A percentile compares a stretch with the other conserved stretches of the same genome.
These are phyloP conservation scores for Nakazawaea pomicola DNA, from an alignment of 805 yeast genomes.

Conservation along the genomic window DNA sequence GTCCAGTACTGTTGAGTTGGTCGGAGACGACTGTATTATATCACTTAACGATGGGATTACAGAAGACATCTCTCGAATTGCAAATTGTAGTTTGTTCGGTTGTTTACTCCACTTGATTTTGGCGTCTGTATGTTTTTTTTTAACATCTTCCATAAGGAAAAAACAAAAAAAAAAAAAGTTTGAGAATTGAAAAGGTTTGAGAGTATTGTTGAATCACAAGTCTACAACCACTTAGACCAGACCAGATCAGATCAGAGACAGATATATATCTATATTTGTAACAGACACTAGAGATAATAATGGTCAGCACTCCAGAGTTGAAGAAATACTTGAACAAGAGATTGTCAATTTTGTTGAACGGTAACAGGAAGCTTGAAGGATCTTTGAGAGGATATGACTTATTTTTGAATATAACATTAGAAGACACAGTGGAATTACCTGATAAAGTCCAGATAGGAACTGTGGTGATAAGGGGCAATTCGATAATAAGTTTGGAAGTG, in stretches of 20 bases:
- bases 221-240: no score
- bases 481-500: slow-evolving; percentile 47
- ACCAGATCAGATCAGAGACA: no score
- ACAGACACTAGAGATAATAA: slow-evolving; percentile 10
- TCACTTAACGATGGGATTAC: slow-evolving; percentile 8
- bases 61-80: no score
- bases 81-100: background rate
- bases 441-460: slow-evolving; percentile 21
- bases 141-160: background rate
- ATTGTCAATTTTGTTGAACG: slow-evolving; percentile 70
- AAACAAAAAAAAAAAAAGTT: background rate
- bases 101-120: no score
- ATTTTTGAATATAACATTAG: slow-evolving; percentile 29
- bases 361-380: slow-evolving; percentile 75
- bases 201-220: no score
- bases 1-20: background rate
- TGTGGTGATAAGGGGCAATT: slow-evolving; percentile 47
- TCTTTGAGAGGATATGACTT: slow-evolving; percentile 80
- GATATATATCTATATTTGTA: background rate
- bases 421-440: slow-evolving; percentile 20
- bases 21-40: slow-evolving; percentile 7
- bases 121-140: background rate
- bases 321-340: slow-evolving; percentile 73
- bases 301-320: slow-evolving; percentile 31
- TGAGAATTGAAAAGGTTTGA: no score